Evolutionary conservation across 2,329 filamentous ascomycete genomes (phyloP), one percentile per base, ranked within the genome.

Genomic region (Neurospora crassa): DNA sequence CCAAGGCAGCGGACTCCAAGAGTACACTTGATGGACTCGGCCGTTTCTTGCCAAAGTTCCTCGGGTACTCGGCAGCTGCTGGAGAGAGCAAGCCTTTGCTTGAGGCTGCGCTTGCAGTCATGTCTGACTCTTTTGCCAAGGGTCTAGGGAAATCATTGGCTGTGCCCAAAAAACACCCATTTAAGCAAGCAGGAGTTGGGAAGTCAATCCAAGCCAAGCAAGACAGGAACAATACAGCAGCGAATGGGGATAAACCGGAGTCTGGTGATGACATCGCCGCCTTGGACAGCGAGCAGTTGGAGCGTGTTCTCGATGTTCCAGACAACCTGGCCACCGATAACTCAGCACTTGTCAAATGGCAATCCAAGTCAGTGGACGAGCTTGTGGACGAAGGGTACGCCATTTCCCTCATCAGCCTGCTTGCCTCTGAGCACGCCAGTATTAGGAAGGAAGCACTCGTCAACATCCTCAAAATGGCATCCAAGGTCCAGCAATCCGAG

Each of bases 381-480:
- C 87, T 93, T 0, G 84, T 96, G 10, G 92, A 96, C 76, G 92
- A 96, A 74, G 92, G 91, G 7, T 87, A 92, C 76, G 85, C 92
- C 29, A 84, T 87, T 16, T 86, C 89, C 2, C 82, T 98, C 40
- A 85, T 97, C 67, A 84, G 91, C 42, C 91, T 95, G 76, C 85
- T 97, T 12, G 91, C 89, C 70, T 97, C 94, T 0, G 82, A 89
- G 67, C 89, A 96, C 76, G 83, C 85, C 43, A 91, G 92, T 78
- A 91, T 97, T 74, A 88, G 94, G 68, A 89, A 90, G 73, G 93
- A 97, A 81, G 92, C 93, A 5, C 83, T 91, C 20, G 88, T 85
- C 47, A 91, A 89, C 75, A 84, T 94, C 59, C 84, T 88, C 69
- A 92, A 92, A 78, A 86, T 90, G 79, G 86, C 88, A 1, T 81